Base-by-base conservation (phyloP, 108 stramenopile species). In the Cylindrotheca fusiformis region DNA sequence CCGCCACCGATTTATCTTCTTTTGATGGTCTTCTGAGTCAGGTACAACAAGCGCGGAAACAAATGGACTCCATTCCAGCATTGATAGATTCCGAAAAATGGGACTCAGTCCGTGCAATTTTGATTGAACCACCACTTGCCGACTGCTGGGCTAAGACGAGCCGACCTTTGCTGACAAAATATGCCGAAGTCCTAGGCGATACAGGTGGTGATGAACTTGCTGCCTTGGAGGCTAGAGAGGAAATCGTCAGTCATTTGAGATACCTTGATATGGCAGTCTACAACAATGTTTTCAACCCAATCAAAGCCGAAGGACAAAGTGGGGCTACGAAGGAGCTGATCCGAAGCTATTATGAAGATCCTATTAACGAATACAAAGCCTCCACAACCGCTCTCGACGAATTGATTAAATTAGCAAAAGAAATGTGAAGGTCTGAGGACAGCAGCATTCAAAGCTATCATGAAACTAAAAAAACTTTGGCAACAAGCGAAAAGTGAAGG, bases 261-360 rank as follows among this genome's bases (percentile, higher is more conserved):
- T 94, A 80, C 64, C 58, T 94, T 12, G 92, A 94, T 67, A 41
- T 94, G 88, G 83, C 88, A 1, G 88, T 82, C 4, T 94, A 94
- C 65, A 90, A 90, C 58, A 94, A 94, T 54, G 76, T 81, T 29
- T 94, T 94, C 57, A 88, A 88, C 72, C 92, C 92, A 8, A 90
- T 88, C 48, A 72, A 68, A 4, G 72, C 66, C 3, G 86, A 88
- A 58, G 88, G 86, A 8, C 62, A 47, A 29, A 67, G 50, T 25
- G 85, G 85, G 4, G 92, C 88, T 20, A 83, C 87, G 23, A 86
- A 86, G 53, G 83, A 77, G 29, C 60, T 94, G 41, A 56, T 94
- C 14, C 49, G 74, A 53, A 72, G 69, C 36, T 94, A 90, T 66
- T 86, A 88, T 58, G 87, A 94, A 55, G 86, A 90, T 55, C 92